These are phyloP conservation scores for Curvularia sp. DNA, from an alignment of 2,329 filamentous ascomycete species.

Conservation along the genomic window DNA sequence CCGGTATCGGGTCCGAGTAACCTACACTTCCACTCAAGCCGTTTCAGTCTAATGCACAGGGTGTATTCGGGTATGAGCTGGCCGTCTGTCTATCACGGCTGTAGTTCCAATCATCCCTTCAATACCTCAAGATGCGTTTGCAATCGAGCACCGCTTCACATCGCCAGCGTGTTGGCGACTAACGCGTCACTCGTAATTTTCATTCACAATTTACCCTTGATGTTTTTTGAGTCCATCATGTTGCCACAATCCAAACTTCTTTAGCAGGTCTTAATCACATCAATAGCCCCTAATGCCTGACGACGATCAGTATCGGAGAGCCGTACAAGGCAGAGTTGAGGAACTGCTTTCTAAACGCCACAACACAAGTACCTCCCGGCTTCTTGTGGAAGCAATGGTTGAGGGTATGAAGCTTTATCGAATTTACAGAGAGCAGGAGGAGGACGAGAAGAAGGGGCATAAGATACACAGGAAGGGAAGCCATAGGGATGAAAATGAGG, in stretches of 20 bases:
- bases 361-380: slow-evolving; percentile 17
- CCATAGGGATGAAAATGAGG: not conserved
- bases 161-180: slow-evolving; percentile 2
- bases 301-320: slow-evolving; percentile 19
- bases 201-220: slow-evolving; percentile 9
- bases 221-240: not conserved
- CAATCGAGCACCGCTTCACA: slow-evolving; percentile 7
- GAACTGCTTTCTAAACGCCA: slow-evolving; percentile 16
- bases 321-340: slow-evolving; percentile 26
- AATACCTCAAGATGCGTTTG: not conserved
- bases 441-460: slow-evolving; percentile 7
- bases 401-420: slow-evolving; percentile 32
- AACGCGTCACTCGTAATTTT: not conserved
- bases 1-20: not conserved
- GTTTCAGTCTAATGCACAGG: not conserved
- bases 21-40: not conserved
- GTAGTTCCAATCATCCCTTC: slow-evolving; percentile 5
- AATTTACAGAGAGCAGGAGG: slow-evolving; percentile 15
- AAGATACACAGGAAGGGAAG: not conserved
- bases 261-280: not conserved
- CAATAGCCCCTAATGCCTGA: slow-evolving; percentile 14
- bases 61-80: not conserved
- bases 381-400: slow-evolving; percentile 31
- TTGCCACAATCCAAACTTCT: not conserved
- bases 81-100: slow-evolving; percentile 1